Base-by-base conservation (phyloP, 2,329 filamentous ascomycete genomes). In the Diaporthe destruens region DNA sequence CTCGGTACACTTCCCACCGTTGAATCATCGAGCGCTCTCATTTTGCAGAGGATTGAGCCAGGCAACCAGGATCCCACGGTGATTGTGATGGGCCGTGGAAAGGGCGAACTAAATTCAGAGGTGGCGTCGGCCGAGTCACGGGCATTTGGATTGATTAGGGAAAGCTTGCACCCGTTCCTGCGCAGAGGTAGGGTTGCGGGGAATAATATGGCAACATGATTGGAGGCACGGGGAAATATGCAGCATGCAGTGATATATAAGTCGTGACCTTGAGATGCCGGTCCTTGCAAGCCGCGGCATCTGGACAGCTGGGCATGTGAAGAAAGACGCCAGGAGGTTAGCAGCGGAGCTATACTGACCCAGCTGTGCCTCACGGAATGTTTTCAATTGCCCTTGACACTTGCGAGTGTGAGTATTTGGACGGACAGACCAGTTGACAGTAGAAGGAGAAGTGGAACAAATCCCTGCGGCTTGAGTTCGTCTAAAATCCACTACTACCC, bases 91-190 rank as follows among this genome's bases (percentile, higher is more conserved):
- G 18, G 25, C 23, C 55, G 67, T 54, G 16, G 61, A 5, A 5
- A 29, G 12, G 11, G 34, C 44, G 42, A 49, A 1, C 36, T 47
- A 32, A 29, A 44, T 32, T 18, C 39, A 6, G 9, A 2, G 44
- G 42, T 66, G 71, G 67, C 67, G 53, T 56, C 57, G 55, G 67
- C 67, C 71, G 71, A 47, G 57, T 34, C 39, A 32, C 71, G 71
- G 71, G 53, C 25, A 11, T 47, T 20, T 71, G 42, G 71, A 49
- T 59, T 11, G 51, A 71, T 71, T 3, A 25, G 71, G 71, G 39
- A 54, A 59, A 67, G 71, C 53, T 34, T 39, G 51, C 8, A 29
- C 16, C 49, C 34, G 44, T 32, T 34, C 36, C 18, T 47, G n/a
- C 39, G 55, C 20, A 18, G 55, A 34, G 25, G 47, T 53, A 2